These are phyloP conservation scores for Climacium dendroides DNA, from an alignment of 225 moss, liverwort and hornwort species.

Conservation along the genomic window DNA sequence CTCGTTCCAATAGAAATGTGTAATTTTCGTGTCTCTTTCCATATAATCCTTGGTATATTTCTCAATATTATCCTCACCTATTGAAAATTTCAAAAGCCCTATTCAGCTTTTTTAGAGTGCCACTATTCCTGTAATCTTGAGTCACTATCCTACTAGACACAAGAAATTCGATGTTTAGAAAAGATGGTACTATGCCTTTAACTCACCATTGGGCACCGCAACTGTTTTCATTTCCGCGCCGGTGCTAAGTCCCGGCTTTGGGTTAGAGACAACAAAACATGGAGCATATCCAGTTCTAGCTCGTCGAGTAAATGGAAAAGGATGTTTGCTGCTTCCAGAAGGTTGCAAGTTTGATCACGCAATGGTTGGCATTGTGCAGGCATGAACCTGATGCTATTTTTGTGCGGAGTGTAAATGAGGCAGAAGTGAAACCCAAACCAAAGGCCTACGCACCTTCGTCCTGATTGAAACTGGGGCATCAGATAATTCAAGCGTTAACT, in stretches of 20 bases:
- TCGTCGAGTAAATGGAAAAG: neutral
- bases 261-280: neutral
- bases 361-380: slow-evolving; percentile 34
- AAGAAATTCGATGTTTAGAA: neutral
- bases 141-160: neutral
- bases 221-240: neutral
- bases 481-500: neutral
- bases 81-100: neutral
- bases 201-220: neutral
- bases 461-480: slow-evolving; percentile 1
- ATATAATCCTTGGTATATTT: neutral
- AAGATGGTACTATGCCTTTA: neutral
- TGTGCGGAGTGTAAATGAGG: slow-evolving; percentile 93
- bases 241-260: neutral
- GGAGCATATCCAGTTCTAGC: neutral
- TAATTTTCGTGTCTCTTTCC: neutral
- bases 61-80: neutral
- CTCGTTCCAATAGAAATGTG: neutral
- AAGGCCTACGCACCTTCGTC: slow-evolving; percentile 70
- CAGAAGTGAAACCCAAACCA: slow-evolving; percentile 93
- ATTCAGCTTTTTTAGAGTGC: neutral
- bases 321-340: neutral
- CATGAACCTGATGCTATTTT: slow-evolving; percentile 89
- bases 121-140: neutral
- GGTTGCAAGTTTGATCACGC: neutral